Evolutionary conservation across 2,329 filamentous ascomycete species (phyloP).

Genomic region (Periconia sp.): DNA sequence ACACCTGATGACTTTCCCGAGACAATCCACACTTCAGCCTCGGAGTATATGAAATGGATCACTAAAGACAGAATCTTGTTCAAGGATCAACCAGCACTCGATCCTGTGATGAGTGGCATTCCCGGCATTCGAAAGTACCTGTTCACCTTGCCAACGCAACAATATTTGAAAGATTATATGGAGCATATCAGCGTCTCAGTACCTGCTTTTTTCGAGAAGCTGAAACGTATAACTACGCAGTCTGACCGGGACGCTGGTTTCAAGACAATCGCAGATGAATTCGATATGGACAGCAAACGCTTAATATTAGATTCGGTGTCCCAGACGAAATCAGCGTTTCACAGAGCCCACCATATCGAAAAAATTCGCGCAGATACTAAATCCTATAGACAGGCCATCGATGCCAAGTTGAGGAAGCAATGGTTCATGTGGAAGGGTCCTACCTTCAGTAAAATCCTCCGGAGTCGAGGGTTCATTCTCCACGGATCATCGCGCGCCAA

Average conservation of each 20-base stretch:
- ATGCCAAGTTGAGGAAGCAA: conserved; percentile 1
- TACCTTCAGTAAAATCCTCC: conserved; percentile 23
- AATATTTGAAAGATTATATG: conserved; percentile 20
- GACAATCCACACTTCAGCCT: conserved; percentile 20
- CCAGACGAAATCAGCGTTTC: background rate
- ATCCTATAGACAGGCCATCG: conserved; percentile 9
- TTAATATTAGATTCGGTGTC: conserved; percentile 6
- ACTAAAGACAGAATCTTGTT: conserved; percentile 16
- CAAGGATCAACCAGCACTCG: conserved; percentile 15
- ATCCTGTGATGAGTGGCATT: conserved; percentile 19
- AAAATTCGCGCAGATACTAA: conserved; percentile 5
- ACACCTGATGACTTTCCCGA: conserved; percentile 3
- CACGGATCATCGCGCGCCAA: conserved; percentile 21
- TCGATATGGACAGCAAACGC: conserved; percentile 6
- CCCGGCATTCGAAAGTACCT: conserved; percentile 20
- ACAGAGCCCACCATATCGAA: background rate
- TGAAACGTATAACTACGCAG: conserved; percentile 11
- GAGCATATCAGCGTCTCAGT: conserved; percentile 12
- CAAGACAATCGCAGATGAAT: conserved; percentile 17
- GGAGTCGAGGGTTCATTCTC: conserved; percentile 14
- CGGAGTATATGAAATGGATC: conserved; percentile 27
- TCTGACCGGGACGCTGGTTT: conserved; percentile 21
- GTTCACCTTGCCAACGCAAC: conserved; percentile 15
- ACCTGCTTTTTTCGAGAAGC: conserved; percentile 19
- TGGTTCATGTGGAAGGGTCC: conserved; percentile 13